These are phyloP conservation scores for Heimioporus sp. DNA, from an alignment of 768 basidiomycete species.

Conservation along the genomic window DNA sequence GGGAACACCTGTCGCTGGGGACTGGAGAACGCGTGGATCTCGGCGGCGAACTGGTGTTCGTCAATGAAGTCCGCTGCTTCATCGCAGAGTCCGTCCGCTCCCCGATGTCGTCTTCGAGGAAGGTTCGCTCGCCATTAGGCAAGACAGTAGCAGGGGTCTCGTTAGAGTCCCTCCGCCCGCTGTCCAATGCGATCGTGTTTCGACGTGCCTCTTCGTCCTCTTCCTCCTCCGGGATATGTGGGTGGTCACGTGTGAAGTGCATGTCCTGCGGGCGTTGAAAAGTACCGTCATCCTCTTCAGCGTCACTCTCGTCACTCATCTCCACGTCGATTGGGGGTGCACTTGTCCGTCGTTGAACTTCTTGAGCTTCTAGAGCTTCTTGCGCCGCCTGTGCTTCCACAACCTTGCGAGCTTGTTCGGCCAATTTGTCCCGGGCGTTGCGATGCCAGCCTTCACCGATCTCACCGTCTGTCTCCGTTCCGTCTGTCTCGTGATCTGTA, in stretches of 20 bases:
- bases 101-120: slow-evolving; percentile 8
- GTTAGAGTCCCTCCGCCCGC: slow-evolving; percentile 19
- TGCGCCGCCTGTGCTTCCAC: slow-evolving; percentile 40
- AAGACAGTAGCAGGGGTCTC: slow-evolving; percentile 36
- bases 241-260: slow-evolving; percentile 45
- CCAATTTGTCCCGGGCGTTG: slow-evolving; percentile 60
- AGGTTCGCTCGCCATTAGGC: slow-evolving; percentile 16
- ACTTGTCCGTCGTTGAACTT: slow-evolving; percentile 39
- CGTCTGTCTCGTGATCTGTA: slow-evolving; percentile 46
- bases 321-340: slow-evolving; percentile 73
- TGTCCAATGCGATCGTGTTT: slow-evolving; percentile 22
- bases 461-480: slow-evolving; percentile 48
- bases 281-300: slow-evolving; percentile 50
- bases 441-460: slow-evolving; percentile 67
- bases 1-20: slow-evolving; percentile 15
- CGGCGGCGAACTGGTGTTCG: slow-evolving; percentile 12
- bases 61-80: slow-evolving; percentile 16
- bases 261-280: slow-evolving; percentile 37
- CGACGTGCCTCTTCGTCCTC: slow-evolving; percentile 47
- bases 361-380: slow-evolving; percentile 52
- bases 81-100: slow-evolving; percentile 9
- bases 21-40: slow-evolving; percentile 21
- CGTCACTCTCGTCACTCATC: slow-evolving; percentile 80
- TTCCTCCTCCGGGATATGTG: slow-evolving; percentile 70
- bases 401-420: slow-evolving; percentile 63